A percentile compares a stretch with the other conserved stretches of the same genome.
Conservation (phyloP, 208 protist species). For the Trypanosomatidae sp. region DNA sequence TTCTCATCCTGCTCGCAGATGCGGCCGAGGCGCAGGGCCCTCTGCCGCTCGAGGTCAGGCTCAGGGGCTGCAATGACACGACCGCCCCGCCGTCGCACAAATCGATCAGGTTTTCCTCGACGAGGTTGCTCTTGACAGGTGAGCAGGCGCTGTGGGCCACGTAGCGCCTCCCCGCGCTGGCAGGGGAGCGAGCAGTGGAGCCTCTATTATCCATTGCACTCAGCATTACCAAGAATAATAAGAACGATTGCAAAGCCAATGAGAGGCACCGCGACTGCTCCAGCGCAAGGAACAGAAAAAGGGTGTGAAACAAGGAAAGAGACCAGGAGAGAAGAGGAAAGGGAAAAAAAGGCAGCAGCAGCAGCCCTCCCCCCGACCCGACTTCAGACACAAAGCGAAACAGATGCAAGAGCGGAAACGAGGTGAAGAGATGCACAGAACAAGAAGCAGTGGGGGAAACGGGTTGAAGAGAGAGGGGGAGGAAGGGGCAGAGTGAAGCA, state of each 20-base stretch:
- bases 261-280: background rate
- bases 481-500: background rate
- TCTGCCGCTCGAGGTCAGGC: conserved; percentile 10
- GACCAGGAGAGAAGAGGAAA: background rate
- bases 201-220: background rate
- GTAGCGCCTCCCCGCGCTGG: conserved; percentile 9
- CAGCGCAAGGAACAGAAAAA: background rate
- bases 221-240: background rate
- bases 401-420: background rate
- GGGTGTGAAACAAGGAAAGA: background rate
- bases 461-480: background rate
- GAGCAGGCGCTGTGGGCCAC: background rate
- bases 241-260: background rate
- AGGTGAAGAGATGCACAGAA: background rate
- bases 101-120: conserved; percentile 16
- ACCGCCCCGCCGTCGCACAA: conserved; percentile 5
- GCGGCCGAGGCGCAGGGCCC: background rate
- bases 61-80: conserved; percentile 13
- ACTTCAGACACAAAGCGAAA: background rate
- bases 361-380: background rate
- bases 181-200: background rate
- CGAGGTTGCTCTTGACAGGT: conserved; percentile 3
- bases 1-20: background rate
- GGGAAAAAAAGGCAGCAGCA: background rate
- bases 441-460: background rate